These are phyloP conservation scores for Bondarzewia mesenterica DNA, from an alignment of 1,284 basidiomycete species.

Conservation along the genomic window DNA sequence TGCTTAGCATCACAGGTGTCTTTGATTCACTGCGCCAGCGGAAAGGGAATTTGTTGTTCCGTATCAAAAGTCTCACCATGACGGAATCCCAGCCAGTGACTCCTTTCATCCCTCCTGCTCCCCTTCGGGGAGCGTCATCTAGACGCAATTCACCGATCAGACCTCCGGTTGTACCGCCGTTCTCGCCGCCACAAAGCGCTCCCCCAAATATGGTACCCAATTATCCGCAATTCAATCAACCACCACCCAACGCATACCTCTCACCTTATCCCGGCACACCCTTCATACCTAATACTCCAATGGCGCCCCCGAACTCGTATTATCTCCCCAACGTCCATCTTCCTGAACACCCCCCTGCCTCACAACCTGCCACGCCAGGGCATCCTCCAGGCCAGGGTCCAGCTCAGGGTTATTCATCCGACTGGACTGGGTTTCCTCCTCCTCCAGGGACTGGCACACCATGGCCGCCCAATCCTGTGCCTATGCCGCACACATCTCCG, in stretches of 20 bases:
- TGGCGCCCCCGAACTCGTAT: slow-evolving; percentile 21
- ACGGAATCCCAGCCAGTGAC: slow-evolving; percentile 12
- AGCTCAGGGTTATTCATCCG: slow-evolving; percentile 11
- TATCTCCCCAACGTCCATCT: slow-evolving; percentile 21
- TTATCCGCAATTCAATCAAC: slow-evolving; percentile 5
- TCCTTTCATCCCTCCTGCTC: slow-evolving; percentile 13
- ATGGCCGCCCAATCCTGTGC: slow-evolving; percentile 6
- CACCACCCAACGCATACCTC: slow-evolving; percentile 7
- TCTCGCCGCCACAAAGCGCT: slow-evolving; percentile 8
- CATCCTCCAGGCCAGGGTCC: slow-evolving; percentile 1
- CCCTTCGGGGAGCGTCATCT: neutral
- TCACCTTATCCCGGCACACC: slow-evolving; percentile 9
- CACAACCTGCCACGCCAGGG: neutral
- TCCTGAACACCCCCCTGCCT: slow-evolving; percentile 6
- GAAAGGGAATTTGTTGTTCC: neutral
- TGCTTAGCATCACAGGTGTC: too few species aligned
- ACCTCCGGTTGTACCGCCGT: slow-evolving; percentile 9
- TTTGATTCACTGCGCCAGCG: too few species aligned
- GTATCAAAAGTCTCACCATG: slow-evolving; percentile 4
- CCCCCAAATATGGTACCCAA: neutral
- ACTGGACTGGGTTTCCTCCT: slow-evolving; percentile 13
- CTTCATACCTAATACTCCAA: slow-evolving; percentile 7
- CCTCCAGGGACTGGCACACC: slow-evolving; percentile 2
- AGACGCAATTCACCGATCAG: slow-evolving; percentile 4
- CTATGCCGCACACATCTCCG: slow-evolving; percentile 5